phyloP scores from a whole-genome alignment of 2,329 filamentous ascomycete species.

The Fusarium sp. region DNA sequence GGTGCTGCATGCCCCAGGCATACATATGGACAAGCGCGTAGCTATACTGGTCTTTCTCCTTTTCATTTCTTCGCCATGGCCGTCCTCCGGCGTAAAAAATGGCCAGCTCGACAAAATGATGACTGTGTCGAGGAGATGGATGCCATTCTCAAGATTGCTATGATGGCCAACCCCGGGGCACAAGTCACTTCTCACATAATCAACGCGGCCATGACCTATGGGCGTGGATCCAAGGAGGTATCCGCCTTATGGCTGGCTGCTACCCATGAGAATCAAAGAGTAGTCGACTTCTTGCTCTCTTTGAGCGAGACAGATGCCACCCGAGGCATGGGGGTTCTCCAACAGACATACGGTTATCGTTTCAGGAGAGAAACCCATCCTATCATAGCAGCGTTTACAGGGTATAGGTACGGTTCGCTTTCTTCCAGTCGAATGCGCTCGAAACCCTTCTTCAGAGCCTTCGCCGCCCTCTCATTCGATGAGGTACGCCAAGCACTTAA shows the following conservation, averaged over 20 bases:
- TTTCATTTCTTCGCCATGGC: neutral
- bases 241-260: neutral
- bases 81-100: neutral
- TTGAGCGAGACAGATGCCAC: neutral
- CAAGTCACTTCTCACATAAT: neutral
- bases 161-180: neutral
- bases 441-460: neutral
- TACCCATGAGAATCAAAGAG: neutral
- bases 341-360: neutral
- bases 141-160: neutral
- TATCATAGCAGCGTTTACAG: no score
- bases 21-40: fast-evolving
- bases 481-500: neutral
- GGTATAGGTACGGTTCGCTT: no score
- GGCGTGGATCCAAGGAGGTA: neutral
- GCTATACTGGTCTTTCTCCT: neutral
- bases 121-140: neutral
- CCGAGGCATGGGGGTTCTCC: neutral
- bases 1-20: neutral
- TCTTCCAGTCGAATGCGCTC: neutral
- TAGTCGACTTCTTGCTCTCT: neutral
- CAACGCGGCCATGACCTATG: neutral
- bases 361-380: no score
- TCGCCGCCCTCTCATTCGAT: neutral
- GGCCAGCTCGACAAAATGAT: neutral